These are phyloP conservation scores for thale cress (Arabidopsis thaliana) DNA, from an alignment of 345 rosid species.

Conservation along the genomic window DNA sequence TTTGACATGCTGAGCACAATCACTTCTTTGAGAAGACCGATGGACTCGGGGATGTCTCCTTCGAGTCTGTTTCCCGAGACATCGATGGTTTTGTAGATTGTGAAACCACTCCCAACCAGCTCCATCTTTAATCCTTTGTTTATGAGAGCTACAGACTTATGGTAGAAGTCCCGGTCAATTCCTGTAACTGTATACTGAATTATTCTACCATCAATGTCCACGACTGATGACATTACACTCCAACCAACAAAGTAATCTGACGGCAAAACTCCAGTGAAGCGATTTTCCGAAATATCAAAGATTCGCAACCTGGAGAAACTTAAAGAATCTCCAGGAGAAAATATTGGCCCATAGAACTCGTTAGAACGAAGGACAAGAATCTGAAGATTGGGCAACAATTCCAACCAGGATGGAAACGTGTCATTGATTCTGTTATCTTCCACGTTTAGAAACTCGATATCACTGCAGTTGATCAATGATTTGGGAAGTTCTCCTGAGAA, in stretches of 20 bases:
- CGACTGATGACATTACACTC: conserved; percentile 23
- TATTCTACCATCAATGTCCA: neutral
- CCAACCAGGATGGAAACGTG: conserved; percentile 51
- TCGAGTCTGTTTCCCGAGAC: conserved; percentile 24
- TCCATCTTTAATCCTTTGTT: conserved; percentile 20
- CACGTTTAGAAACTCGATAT: conserved; percentile 51
- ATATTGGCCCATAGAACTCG: conserved; percentile 47
- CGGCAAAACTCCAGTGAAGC: conserved; percentile 37
- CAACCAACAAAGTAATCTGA: conserved; percentile 32
- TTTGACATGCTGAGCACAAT: conserved; percentile 36
- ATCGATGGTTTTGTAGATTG: conserved; percentile 33
- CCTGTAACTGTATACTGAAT: too few relatives aligned
- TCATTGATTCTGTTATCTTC: conserved; percentile 49
- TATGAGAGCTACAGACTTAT: conserved; percentile 10
- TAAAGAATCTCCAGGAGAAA: conserved; percentile 3
- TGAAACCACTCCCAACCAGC: conserved; percentile 22
- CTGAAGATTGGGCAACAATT: conserved; percentile 36
- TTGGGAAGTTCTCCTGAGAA: conserved; percentile 47
- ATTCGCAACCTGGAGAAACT: conserved; percentile 51
- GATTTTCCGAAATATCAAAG: conserved; percentile 52
- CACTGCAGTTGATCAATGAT: conserved; percentile 46
- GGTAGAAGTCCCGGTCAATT: too few relatives aligned
- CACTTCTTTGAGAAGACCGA: conserved; percentile 28
- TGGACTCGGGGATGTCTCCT: conserved; percentile 32
- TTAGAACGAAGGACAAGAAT: conserved; percentile 54